Conservation (phyloP, 371 early-diverging fungal species). For the Nosema muscidifuracis region DNA sequence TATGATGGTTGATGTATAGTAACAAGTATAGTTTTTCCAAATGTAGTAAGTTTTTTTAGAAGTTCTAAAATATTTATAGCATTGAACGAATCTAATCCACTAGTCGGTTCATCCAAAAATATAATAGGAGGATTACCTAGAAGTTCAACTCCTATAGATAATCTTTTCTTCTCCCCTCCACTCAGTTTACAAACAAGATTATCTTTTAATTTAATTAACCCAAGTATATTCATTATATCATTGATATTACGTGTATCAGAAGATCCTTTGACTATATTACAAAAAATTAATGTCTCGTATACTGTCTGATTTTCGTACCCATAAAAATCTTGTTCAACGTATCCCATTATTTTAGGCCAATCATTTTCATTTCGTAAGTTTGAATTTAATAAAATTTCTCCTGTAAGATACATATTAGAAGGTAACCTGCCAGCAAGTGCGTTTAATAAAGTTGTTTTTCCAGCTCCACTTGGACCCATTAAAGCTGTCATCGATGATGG, state of each 20-base stretch:
- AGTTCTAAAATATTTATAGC: slow-evolving; percentile 77
- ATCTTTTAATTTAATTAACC: slow-evolving; percentile 54
- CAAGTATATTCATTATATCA: slow-evolving; percentile 56
- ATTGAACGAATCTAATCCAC: slow-evolving; percentile 80
- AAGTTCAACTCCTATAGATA: slow-evolving; percentile 59
- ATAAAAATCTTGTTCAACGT: slow-evolving; percentile 66
- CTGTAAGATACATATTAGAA: slow-evolving; percentile 67
- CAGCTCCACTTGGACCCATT: slow-evolving; percentile 73
- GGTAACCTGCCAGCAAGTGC: slow-evolving; percentile 72
- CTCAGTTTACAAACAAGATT: slow-evolving; percentile 55
- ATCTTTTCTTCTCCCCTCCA: slow-evolving; percentile 63
- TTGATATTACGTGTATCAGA: slow-evolving; percentile 21
- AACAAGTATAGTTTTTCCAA: slow-evolving; percentile 76
- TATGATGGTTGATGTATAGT: slow-evolving; percentile 87
- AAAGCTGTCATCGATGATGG: slow-evolving; percentile 67
- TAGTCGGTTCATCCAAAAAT: slow-evolving; percentile 75
- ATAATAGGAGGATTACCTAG: slow-evolving; percentile 57
- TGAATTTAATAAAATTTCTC: slow-evolving; percentile 77
- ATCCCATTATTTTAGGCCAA: slow-evolving; percentile 62
- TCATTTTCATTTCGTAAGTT: slow-evolving; percentile 57
- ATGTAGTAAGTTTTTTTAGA: slow-evolving; percentile 69
- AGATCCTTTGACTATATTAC: slow-evolving; percentile 63
- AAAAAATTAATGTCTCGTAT: slow-evolving; percentile 57
- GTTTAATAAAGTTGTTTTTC: slow-evolving; percentile 77
- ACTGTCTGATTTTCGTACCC: slow-evolving; percentile 61